Percentiles rank a stretch among this genome's conserved stretches.
Evolutionary conservation across 306 rosid species (phyloP).

Genomic region (Vigna hirtella): DNA sequence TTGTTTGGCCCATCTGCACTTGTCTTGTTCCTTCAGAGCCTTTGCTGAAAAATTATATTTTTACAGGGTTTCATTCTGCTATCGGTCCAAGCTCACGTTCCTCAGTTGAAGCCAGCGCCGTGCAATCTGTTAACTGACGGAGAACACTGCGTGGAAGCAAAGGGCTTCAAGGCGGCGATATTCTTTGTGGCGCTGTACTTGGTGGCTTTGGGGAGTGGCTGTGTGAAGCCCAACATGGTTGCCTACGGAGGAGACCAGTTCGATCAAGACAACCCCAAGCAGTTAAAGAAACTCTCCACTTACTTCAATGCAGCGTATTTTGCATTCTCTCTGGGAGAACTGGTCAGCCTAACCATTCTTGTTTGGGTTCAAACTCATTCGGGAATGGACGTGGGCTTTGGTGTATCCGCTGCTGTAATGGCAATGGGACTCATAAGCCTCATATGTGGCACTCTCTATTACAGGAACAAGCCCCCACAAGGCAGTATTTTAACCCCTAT

Average conservation of each 20-base stretch:
- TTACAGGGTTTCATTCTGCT: constrained; percentile 84
- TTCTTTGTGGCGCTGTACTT: constrained; percentile 85
- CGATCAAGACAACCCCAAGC: constrained; percentile 53
- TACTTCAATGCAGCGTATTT: constrained; percentile 93
- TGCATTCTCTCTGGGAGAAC: constrained; percentile 89
- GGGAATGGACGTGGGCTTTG: constrained; percentile 97
- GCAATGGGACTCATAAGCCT: constrained; percentile 79
- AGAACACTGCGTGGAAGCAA: constrained; percentile 71
- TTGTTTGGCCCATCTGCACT: background rate
- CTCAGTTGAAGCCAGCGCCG: constrained; percentile 79
- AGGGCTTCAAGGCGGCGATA: constrained; percentile 73
- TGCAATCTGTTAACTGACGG: constrained; percentile 54
- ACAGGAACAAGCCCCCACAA: constrained; percentile 90
- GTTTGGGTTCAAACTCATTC: constrained; percentile 99
- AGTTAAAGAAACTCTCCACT: constrained; percentile 69
- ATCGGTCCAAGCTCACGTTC: constrained; percentile 95
- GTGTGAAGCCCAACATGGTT: constrained; percentile 95
- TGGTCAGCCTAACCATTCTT: constrained; percentile 81
- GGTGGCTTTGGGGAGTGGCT: constrained; percentile 96
- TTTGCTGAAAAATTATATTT: no score
- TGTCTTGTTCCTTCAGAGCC: background rate
- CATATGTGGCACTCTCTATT: constrained; percentile 72
- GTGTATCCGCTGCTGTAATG: constrained; percentile 92
- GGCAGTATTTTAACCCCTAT: constrained; percentile 82
- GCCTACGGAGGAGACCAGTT: constrained; percentile 97